Conservation (phyloP, 2,329 filamentous ascomycete genomes). For the Stagonosporopsis chrysanthemi region DNA sequence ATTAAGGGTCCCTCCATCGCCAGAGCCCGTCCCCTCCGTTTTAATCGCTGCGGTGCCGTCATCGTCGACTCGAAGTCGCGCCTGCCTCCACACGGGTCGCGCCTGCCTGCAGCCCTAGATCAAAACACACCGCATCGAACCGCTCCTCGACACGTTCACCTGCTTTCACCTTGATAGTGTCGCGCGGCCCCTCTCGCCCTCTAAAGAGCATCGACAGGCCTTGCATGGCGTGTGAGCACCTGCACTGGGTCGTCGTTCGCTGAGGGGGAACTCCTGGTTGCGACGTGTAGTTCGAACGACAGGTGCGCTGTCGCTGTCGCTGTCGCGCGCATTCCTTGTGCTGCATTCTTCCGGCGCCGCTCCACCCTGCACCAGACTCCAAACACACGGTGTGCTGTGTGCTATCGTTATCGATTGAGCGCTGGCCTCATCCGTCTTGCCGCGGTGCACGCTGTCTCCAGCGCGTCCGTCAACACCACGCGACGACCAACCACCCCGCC, state of each 20-base stretch:
- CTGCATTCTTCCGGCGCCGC: slow-evolving; percentile 38
- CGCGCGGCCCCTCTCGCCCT: slow-evolving; percentile 21
- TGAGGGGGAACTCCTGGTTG: slow-evolving; percentile 40
- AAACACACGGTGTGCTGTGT: slow-evolving; percentile 14
- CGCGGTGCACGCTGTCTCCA: slow-evolving; percentile 27
- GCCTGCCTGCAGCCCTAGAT: slow-evolving; percentile 24
- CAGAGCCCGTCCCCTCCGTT: slow-evolving; percentile 17
- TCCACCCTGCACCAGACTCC: slow-evolving; percentile 20
- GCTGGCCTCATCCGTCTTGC: slow-evolving; percentile 29
- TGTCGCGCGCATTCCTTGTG: slow-evolving; percentile 34
- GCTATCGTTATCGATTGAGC: slow-evolving; percentile 42
- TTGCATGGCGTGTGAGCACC: slow-evolving; percentile 44
- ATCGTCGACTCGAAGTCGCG: slow-evolving; percentile 17
- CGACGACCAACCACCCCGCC: slow-evolving; percentile 17
- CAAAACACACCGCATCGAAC: slow-evolving; percentile 36
- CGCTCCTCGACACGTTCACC: slow-evolving; percentile 26
- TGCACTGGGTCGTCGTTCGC: slow-evolving; percentile 39
- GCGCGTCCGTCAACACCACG: slow-evolving; percentile 13
- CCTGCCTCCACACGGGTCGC: slow-evolving; percentile 21
- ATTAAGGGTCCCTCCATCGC: slow-evolving; percentile 36
- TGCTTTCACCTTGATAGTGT: slow-evolving; percentile 20
- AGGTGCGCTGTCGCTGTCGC: slow-evolving; percentile 16
- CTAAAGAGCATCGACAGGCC: slow-evolving; percentile 30
- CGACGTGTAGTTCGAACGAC: slow-evolving; percentile 28
- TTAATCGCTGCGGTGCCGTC: slow-evolving; percentile 25